Percentiles rank a stretch among this genome's conserved stretches.
These are phyloP conservation scores for Lipomyces sp. DNA, from an alignment of 805 yeast species.

Conservation along the genomic window DNA sequence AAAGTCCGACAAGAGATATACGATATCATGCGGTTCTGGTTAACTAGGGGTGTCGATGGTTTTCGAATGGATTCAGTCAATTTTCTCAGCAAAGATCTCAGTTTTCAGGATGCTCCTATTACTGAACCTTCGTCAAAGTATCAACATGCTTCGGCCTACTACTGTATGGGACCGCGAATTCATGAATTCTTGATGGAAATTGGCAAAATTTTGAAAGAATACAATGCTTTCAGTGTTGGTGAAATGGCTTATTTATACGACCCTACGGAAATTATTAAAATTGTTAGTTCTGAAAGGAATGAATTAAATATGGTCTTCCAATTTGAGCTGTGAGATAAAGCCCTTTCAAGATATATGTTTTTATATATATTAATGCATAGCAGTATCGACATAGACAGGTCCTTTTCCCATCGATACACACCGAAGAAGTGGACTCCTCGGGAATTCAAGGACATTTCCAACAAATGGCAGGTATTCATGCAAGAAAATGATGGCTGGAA, in stretches of 20 bases:
- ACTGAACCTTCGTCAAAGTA: conserved; percentile 49
- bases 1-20: conserved; percentile 51
- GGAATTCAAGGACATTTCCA: conserved; percentile 43
- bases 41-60: conserved; percentile 61
- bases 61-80: conserved; percentile 64
- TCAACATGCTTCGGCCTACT: conserved; percentile 49
- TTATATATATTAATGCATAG: conserved; percentile 45
- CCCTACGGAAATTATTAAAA: conserved; percentile 32
- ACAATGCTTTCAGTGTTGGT: conserved; percentile 63
- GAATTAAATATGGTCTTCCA: conserved; percentile 50
- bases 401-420: conserved; percentile 20
- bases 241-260: conserved; percentile 51
- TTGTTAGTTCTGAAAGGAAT: conserved; percentile 35
- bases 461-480: conserved; percentile 44
- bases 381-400: conserved; percentile 40
- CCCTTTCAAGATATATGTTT: conserved; percentile 8
- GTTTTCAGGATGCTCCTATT: conserved; percentile 57
- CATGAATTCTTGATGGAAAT: conserved; percentile 63
- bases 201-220: conserved; percentile 53
- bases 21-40: conserved; percentile 56
- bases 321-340: conserved; percentile 45
- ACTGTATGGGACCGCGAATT: conserved; percentile 58
- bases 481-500: conserved; percentile 58
- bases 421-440: conserved; percentile 18
- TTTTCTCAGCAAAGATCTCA: conserved; percentile 55